Evolutionary conservation across 2,329 filamentous ascomycete species (phyloP), one percentile per base, ranked within the genome.

Genomic region (Falciphora oryzae): DNA sequence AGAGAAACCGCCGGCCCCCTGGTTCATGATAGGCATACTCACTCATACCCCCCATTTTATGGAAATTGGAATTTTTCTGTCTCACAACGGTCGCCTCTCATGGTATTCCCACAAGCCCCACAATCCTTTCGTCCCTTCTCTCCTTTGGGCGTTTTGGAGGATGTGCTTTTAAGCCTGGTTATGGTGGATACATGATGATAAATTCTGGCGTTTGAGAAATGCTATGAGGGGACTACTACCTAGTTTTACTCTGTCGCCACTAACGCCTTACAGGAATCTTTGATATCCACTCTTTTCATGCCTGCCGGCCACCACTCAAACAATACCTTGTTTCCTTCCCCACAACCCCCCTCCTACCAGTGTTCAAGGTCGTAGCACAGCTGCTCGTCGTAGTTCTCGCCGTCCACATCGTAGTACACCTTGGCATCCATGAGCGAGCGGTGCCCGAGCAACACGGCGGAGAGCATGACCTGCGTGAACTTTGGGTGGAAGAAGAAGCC

Each of bases 341-440:
- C 38, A 35, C 32, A 35, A 35, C 10, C 4, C 10, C 4, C 6
- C 18, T 44, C 3, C 22, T 25, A 53, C 62, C 62, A 63, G 31
- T 38, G 32, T 27, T 63, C 62, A 11, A 63, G 27, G 27, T 63
- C 62, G 32, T 38, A 50, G 27, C 56, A 59, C 56, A 59, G 56
- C 25, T 63, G 32, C 32, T 50, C 32, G 57, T 59, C 44, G 38
- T 63, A 63, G 3, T 57, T 35, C 5, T 57, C 56, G 3, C 53
- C 57, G n/a, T 63, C 62, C 10, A 63, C 62, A 14, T 63, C 57
- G 28, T 63, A 63, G 32, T 63, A 59, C 6, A 44, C 14, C 35
- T 63, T 63, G 16, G 62, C 62, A 7, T 38, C 57, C 32, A 27
- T 56, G 29, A 63, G 57, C 32, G 62, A 44, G 13, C 57, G 56